These are phyloP conservation scores for Articulospora tetracladia DNA, from an alignment of 495 filamentous ascomycete genomes.

Conservation along the genomic window DNA sequence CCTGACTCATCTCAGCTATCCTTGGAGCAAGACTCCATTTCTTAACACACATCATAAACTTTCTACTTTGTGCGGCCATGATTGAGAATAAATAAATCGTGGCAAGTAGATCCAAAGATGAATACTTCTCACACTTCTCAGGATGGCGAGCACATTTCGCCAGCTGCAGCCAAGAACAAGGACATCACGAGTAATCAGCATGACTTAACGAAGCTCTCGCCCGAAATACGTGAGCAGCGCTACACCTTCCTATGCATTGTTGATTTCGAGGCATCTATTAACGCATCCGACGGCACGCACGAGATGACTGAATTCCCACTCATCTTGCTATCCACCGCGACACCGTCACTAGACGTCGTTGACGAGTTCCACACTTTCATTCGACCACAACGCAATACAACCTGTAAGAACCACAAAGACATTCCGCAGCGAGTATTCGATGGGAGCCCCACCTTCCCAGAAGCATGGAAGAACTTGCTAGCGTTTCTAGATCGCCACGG, in stretches of 20 bases:
- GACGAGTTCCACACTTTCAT: slow-evolving; percentile 11
- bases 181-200: not conserved
- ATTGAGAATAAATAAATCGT: not conserved
- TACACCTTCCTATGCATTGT: slow-evolving; percentile 4
- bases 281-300: slow-evolving; percentile 6
- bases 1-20: too few relatives aligned
- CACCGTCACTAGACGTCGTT: slow-evolving; percentile 3
- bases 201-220: not conserved
- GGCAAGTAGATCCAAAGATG: slow-evolving; percentile 1
- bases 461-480: slow-evolving; percentile 1
- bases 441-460: slow-evolving; percentile 1
- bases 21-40: too few relatives aligned
- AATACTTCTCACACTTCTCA: not conserved
- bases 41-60: too few relatives aligned
- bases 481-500: not conserved
- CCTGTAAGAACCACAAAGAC: not conserved
- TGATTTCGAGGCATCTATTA: slow-evolving; percentile 8
- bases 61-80: too few relatives aligned
- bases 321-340: slow-evolving; percentile 7
- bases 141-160: not conserved
- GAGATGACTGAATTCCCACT: slow-evolving; percentile 10
- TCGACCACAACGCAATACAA: slow-evolving; percentile 13
- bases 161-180: not conserved
- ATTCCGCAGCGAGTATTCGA: slow-evolving; percentile 3
- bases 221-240: slow-evolving; percentile 1